A percentile compares a stretch with the other conserved stretches of the same genome.
phyloP scores from a whole-genome alignment of 148 eudicot species.

The Chenopodium berlandieri region DNA sequence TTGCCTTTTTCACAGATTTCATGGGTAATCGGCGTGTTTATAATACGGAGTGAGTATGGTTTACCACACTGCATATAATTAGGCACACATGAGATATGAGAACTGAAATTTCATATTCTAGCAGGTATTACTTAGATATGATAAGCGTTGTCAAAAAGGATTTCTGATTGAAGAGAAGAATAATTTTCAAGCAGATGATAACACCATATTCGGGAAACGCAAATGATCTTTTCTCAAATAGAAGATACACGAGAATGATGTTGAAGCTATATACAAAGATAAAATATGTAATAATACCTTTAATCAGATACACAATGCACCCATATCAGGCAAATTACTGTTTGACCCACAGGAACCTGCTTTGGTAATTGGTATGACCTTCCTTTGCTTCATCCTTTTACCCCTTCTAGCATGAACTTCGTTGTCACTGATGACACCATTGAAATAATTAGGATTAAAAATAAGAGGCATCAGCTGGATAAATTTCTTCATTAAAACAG shows the following conservation, averaged over 20 bases:
- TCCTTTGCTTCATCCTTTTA: conserved; percentile 61
- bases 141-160: background rate
- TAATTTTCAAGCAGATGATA: background rate
- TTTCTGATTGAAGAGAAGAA: background rate
- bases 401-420: conserved; percentile 45
- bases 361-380: conserved; percentile 34
- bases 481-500: background rate
- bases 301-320: conserved; percentile 76
- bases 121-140: background rate
- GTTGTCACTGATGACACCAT: conserved; percentile 43
- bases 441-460: background rate
- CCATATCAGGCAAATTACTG: conserved; percentile 61
- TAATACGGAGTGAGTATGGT: background rate
- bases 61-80: background rate
- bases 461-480: background rate
- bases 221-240: background rate
- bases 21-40: background rate
- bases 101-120: background rate
- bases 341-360: conserved; percentile 34
- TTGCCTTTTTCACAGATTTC: background rate
- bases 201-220: background rate
- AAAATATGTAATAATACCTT: conserved; percentile 30
- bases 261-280: background rate
- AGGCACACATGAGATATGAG: background rate
- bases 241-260: background rate